phyloP scores from a whole-genome alignment of 306 rosid species.

The Quercus bicolor region DNA sequence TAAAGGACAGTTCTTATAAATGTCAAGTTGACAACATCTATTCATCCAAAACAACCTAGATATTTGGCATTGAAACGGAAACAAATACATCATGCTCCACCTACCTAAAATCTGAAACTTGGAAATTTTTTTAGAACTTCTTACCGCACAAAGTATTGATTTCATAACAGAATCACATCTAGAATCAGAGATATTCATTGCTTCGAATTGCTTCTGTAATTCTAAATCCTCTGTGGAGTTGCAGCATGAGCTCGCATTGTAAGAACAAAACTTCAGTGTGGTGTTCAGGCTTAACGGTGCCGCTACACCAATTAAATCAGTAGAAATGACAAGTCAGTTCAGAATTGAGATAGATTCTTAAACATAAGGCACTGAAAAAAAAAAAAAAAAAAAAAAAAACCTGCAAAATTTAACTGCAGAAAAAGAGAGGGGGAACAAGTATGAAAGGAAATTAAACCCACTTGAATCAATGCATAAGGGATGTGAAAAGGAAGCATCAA shows the following conservation, averaged over 20 bases:
- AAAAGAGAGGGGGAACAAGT: neutral
- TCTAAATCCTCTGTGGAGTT: conserved; percentile 63
- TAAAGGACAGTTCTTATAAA: neutral
- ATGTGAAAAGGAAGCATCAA: conserved; percentile 53
- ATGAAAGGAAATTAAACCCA: conserved; percentile 28
- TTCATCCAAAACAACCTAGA: neutral
- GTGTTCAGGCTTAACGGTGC: conserved; percentile 53
- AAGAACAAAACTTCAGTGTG: conserved; percentile 67
- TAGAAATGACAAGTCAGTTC: neutral
- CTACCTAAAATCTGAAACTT: neutral
- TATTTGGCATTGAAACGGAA: neutral
- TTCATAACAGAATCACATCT: conserved; percentile 69
- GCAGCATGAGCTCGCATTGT: conserved; percentile 83
- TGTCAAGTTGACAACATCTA: neutral
- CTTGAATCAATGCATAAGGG: conserved; percentile 87
- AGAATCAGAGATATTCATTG: conserved; percentile 63
- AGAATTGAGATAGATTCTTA: conserved; percentile 1
- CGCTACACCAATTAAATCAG: conserved; percentile 39
- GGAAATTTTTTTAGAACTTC: conserved; percentile 5
- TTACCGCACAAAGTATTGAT: conserved; percentile 84
- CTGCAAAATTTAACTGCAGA: neutral
- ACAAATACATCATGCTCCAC: neutral
- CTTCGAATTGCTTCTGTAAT: conserved; percentile 57
- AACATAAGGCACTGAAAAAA: conserved; percentile 3
- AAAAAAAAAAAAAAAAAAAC: too few species aligned